These are phyloP conservation scores for Botryotinia globosa DNA, from an alignment of 2,329 filamentous ascomycete genomes.

Conservation along the genomic window DNA sequence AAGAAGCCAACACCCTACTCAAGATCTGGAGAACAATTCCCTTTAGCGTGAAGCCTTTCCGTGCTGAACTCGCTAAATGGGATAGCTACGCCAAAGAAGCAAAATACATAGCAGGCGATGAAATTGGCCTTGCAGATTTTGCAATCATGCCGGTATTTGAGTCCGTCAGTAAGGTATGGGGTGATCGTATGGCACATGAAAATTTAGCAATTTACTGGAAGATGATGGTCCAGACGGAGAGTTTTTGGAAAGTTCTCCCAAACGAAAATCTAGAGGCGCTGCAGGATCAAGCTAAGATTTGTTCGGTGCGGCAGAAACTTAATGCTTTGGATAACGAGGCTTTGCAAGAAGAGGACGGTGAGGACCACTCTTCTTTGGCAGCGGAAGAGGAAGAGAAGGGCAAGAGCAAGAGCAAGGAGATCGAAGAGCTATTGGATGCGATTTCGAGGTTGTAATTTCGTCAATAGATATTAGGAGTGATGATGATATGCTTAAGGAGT, in stretches of 20 bases:
- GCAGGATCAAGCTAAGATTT: not conserved
- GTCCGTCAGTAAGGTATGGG: constrained; percentile 42
- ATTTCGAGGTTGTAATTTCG: not conserved
- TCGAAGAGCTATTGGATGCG: constrained; percentile 11
- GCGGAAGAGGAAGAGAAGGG: not conserved
- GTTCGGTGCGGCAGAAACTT: not conserved
- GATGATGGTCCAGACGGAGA: constrained; percentile 25
- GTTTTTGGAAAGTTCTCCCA: constrained; percentile 25
- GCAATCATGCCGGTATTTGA: constrained; percentile 56
- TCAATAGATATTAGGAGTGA: not conserved
- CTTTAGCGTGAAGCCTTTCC: constrained; percentile 29
- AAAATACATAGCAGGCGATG: constrained; percentile 46
- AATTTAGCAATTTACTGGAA: constrained; percentile 33
- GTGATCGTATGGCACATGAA: constrained; percentile 35
- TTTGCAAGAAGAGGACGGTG: not conserved
- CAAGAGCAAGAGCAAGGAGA: not conserved
- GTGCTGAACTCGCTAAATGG: constrained; percentile 35
- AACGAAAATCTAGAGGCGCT: constrained; percentile 1
- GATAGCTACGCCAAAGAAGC: constrained; percentile 24
- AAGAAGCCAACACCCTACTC: constrained; percentile 28
- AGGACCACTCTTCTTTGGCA: not conserved
- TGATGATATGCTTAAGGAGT: not conserved
- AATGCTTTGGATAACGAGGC: not conserved
- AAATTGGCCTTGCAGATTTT: constrained; percentile 51
- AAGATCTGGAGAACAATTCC: constrained; percentile 30